Conservation (phyloP, 2,329 filamentous ascomycete genomes). For the Xylariomycetidae sp. region DNA sequence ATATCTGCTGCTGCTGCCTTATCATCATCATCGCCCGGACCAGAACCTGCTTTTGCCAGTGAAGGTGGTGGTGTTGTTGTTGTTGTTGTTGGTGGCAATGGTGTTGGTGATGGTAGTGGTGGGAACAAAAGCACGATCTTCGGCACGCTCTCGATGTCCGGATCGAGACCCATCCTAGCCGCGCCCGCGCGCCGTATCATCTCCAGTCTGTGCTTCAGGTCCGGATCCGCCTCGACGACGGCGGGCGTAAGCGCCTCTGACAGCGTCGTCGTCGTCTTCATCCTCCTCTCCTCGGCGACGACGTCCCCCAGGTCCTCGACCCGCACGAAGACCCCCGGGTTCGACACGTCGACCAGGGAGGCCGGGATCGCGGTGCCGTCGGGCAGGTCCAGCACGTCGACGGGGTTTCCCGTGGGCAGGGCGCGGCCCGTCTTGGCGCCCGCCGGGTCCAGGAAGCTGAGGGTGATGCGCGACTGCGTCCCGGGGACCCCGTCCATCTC, state of each 20-base stretch:
- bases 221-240: slow-evolving; percentile 26
- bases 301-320: slow-evolving; percentile 26
- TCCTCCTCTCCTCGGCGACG: not conserved
- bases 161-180: slow-evolving; percentile 35
- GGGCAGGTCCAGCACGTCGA: slow-evolving; percentile 26
- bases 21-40: slow-evolving; percentile 4
- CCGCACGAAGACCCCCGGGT: slow-evolving; percentile 37
- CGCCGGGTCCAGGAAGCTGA: slow-evolving; percentile 34
- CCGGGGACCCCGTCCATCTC: slow-evolving; percentile 37
- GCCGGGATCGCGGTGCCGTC: slow-evolving; percentile 26
- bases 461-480: slow-evolving; percentile 27
- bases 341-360: slow-evolving; percentile 36
- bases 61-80: no score
- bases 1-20: slow-evolving; percentile 29
- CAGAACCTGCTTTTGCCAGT: no score
- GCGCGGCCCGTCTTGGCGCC: slow-evolving; percentile 36
- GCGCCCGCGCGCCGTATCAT: slow-evolving; percentile 33
- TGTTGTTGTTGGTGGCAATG: no score
- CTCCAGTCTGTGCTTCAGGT: slow-evolving; percentile 29
- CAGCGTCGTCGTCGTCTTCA: no score
- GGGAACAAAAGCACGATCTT: slow-evolving; percentile 41
- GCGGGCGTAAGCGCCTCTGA: slow-evolving; percentile 17
- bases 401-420: slow-evolving; percentile 33
- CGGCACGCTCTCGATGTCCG: slow-evolving; percentile 33
- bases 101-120: slow-evolving; percentile 7